These are phyloP conservation scores for Rosa multiflora DNA, from an alignment of 306 rosid genomes.

Conservation along the genomic window DNA sequence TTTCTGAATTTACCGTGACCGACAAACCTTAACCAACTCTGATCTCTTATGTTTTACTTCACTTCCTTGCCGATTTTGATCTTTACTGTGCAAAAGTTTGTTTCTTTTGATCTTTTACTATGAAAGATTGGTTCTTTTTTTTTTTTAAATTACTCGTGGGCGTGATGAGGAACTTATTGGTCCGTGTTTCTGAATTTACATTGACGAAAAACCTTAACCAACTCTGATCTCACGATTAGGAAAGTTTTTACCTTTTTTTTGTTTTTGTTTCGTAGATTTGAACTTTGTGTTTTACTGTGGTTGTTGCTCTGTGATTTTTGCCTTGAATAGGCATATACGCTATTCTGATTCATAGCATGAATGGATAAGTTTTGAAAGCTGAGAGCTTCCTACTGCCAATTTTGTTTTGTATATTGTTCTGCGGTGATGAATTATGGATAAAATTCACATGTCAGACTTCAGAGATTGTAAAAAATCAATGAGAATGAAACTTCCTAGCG, in stretches of 20 bases:
- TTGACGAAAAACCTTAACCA: background rate
- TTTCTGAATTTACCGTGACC: constrained; percentile 69
- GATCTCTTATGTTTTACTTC: constrained; percentile 14
- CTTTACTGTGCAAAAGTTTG: background rate
- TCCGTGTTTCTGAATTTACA: background rate
- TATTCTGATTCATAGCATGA: constrained; percentile 57
- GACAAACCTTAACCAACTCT: constrained; percentile 50
- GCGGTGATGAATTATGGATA: constrained; percentile 58
- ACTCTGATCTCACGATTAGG: background rate
- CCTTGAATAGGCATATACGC: constrained; percentile 72
- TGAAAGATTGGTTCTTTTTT: background rate
- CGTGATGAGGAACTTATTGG: background rate
- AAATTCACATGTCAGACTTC: constrained; percentile 93
- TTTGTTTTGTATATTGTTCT: background rate
- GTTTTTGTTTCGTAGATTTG: background rate
- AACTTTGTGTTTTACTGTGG: background rate
- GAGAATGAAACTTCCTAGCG: constrained; percentile 53
- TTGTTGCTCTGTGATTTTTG: constrained; percentile 66
- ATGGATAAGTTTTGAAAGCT: constrained; percentile 25
- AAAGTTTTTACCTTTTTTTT: background rate
- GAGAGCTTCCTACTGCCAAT: constrained; percentile 39
- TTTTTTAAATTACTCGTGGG: background rate
- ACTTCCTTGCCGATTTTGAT: no score
- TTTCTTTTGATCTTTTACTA: background rate
- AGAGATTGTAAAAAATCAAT: constrained; percentile 55